Conservation (phyloP, 305 asterid genomes). For the Nicotiana rustica region DNA sequence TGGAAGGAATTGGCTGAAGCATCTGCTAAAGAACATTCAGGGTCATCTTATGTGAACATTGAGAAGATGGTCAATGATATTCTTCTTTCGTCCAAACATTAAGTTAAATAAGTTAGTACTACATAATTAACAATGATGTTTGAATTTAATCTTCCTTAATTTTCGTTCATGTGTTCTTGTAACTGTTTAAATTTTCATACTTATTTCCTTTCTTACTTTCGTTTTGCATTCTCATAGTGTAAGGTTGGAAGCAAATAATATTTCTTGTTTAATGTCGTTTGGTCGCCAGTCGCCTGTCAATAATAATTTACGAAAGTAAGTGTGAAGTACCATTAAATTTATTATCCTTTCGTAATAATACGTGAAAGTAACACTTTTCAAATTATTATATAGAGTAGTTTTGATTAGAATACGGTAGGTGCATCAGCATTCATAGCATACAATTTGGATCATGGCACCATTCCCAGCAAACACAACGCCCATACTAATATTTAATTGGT, state of each 20-base stretch:
- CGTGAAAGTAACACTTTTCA: background rate
- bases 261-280: background rate
- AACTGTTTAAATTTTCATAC: background rate
- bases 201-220: background rate
- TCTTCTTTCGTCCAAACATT: background rate
- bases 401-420: background rate
- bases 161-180: background rate
- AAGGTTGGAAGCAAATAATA: background rate
- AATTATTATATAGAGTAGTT: background rate
- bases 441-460: background rate
- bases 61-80: constrained; percentile 43
- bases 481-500: background rate
- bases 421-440: background rate
- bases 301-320: no score
- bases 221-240: no score
- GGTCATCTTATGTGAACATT: constrained; percentile 46
- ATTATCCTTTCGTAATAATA: no score
- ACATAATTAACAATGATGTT: no score
- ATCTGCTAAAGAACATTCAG: constrained; percentile 34
- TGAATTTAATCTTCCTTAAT: background rate
- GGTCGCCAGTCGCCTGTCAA: background rate
- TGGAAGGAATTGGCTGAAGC: constrained; percentile 36
- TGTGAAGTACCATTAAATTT: no score
- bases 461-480: background rate
- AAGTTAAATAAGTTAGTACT: no score